phyloP scores from a whole-genome alignment of 2,329 filamentous ascomycete genomes.

The Spiromastix sp. region DNA sequence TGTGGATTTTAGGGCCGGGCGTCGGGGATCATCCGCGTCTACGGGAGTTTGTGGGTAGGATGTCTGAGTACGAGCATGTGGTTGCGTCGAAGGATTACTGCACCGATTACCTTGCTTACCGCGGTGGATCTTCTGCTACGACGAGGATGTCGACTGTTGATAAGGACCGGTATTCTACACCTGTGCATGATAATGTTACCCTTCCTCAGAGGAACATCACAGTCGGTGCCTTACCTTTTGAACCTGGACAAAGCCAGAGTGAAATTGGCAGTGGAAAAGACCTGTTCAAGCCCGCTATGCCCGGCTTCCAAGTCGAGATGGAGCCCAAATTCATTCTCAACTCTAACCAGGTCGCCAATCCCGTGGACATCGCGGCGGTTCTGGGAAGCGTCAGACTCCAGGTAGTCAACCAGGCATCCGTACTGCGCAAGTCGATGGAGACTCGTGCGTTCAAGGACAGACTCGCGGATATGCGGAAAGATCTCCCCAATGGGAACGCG shows the following conservation, averaged over 20 bases:
- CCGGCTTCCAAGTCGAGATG: conserved; percentile 34
- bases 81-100: conserved; percentile 65
- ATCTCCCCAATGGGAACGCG: conserved; percentile 62
- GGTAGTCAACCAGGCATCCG: conserved; percentile 2
- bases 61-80: conserved; percentile 57
- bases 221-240: too few species aligned
- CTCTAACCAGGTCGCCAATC: conserved; percentile 18
- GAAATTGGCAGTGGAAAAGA: background rate
- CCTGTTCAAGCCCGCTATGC: conserved; percentile 21
- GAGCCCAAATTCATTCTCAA: conserved; percentile 36
- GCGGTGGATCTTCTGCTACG: conserved; percentile 55
- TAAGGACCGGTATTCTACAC: conserved; percentile 59
- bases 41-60: conserved; percentile 57
- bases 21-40: conserved; percentile 55
- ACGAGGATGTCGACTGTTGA: conserved; percentile 65
- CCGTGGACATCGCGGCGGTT: conserved; percentile 17
- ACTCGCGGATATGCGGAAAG: conserved; percentile 41
- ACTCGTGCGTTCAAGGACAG: conserved; percentile 22
- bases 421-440: conserved; percentile 15
- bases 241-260: background rate
- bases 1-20: conserved; percentile 71
- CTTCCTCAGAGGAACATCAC: conserved; percentile 18
- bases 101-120: conserved; percentile 63
- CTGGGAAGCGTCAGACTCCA: too few species aligned
- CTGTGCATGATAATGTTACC: conserved; percentile 51